These are phyloP conservation scores for Flaveria linearis DNA, from an alignment of 129 eudicot genomes.

Conservation along the genomic window DNA sequence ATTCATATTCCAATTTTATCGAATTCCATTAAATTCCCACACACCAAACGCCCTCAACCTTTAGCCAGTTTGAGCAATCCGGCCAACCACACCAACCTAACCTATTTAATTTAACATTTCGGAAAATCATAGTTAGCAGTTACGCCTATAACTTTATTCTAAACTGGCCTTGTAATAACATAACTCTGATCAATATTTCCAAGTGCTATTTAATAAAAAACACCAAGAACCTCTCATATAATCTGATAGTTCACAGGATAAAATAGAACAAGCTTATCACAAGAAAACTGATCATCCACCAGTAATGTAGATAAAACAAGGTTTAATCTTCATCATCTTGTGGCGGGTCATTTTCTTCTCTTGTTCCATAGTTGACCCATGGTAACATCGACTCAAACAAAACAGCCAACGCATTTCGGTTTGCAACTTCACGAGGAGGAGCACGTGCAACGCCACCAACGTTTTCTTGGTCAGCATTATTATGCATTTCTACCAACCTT, in stretches of 20 bases:
- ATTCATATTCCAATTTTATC: too few species aligned
- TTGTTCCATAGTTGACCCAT: constrained; percentile 65
- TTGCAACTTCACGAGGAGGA: constrained; percentile 58
- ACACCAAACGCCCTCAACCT: too few species aligned
- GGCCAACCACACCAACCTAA: too few species aligned
- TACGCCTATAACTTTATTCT: too few species aligned
- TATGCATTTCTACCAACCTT: constrained; percentile 49
- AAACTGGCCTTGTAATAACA: too few species aligned
- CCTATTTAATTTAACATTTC: too few species aligned
- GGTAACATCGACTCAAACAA: constrained; percentile 83
- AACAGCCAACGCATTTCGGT: constrained; percentile 77
- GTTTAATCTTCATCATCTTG: constrained; percentile 37
- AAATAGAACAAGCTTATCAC: not conserved
- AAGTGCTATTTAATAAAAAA: not conserved
- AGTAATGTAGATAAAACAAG: not conserved
- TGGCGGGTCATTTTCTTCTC: constrained; percentile 33
- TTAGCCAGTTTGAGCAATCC: too few species aligned
- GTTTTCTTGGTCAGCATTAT: constrained; percentile 41
- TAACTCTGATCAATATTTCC: not conserved
- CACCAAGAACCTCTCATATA: too few species aligned
- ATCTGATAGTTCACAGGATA: not conserved
- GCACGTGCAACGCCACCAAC: constrained; percentile 15
- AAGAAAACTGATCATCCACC: not conserved
- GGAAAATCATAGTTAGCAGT: too few species aligned
- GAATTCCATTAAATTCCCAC: too few species aligned